Percentiles rank a stretch among this genome's conserved stretches.
phyloP scores from a whole-genome alignment of 2,329 filamentous ascomycete species.

The Daldinia sp. region DNA sequence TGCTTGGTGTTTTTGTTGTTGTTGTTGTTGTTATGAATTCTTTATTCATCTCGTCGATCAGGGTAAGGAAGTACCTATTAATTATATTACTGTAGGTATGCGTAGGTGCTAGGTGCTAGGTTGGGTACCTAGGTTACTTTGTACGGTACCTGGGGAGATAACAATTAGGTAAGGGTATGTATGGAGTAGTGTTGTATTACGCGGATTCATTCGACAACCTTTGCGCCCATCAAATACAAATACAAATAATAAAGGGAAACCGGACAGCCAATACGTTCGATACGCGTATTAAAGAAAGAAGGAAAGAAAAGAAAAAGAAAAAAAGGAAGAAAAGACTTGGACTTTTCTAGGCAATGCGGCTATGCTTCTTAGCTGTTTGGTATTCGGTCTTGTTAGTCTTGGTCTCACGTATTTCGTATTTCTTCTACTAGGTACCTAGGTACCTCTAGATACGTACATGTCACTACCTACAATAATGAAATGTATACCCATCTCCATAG shows the following conservation, averaged over 20 bases:
- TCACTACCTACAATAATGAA: too few relatives aligned
- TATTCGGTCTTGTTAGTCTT: not conserved
- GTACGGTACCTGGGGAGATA: too few relatives aligned
- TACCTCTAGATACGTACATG: too few relatives aligned
- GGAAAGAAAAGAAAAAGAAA: too few relatives aligned
- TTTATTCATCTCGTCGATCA: too few relatives aligned
- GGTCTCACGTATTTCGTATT: not conserved
- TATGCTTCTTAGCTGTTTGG: slow-evolving; percentile 2
- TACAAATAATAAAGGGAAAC: not conserved
- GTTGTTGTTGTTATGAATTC: too few relatives aligned
- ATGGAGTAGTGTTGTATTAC: not conserved
- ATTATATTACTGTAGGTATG: not conserved
- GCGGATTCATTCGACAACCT: not conserved
- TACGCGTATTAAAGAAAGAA: too few relatives aligned
- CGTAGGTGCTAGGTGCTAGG: not conserved
- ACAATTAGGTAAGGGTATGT: too few relatives aligned
- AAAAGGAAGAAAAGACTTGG: slow-evolving; percentile 17
- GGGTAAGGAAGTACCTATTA: too few relatives aligned
- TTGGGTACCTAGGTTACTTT: not conserved
- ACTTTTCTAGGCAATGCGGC: slow-evolving; percentile 27
- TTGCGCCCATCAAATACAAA: not conserved
- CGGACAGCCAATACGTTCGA: not conserved
- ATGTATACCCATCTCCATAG: too few relatives aligned
- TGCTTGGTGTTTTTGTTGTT: not conserved
- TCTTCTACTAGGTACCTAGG: not conserved